Percentiles rank a stretch among this genome's conserved stretches.
These are phyloP conservation scores for Yamadazyma sp. DNA, from an alignment of 805 yeast genomes.

Conservation along the genomic window DNA sequence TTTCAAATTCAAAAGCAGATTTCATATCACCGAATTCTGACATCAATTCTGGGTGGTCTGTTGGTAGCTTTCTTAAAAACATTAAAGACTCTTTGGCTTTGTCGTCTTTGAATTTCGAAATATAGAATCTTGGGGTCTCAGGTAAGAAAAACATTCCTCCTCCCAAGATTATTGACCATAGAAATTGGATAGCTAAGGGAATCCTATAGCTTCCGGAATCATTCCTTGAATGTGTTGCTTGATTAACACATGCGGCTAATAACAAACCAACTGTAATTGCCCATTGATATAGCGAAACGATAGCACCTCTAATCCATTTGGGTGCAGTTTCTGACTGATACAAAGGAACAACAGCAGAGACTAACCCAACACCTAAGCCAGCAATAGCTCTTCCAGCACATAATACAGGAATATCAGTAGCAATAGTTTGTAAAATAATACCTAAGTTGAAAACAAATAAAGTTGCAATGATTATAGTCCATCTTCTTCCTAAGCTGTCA, in stretches of 20 bases:
- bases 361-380: slow-evolving; percentile 43
- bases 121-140: slow-evolving; percentile 39
- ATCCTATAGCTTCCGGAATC: slow-evolving; percentile 40
- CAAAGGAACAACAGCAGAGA: slow-evolving; percentile 38
- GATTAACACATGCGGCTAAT: slow-evolving; percentile 36
- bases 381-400: slow-evolving; percentile 42
- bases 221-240: slow-evolving; percentile 32
- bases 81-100: slow-evolving; percentile 30
- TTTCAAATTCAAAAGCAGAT: slow-evolving; percentile 71
- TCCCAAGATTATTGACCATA: slow-evolving; percentile 36
- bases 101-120: slow-evolving; percentile 25
- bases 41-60: slow-evolving; percentile 61
- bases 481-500: slow-evolving; percentile 38
- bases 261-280: slow-evolving; percentile 41
- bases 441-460: slow-evolving; percentile 36
- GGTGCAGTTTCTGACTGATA: slow-evolving; percentile 42
- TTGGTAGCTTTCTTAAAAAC: slow-evolving; percentile 48
- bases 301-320: slow-evolving; percentile 44
- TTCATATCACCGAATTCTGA: slow-evolving; percentile 76
- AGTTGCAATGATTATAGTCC: slow-evolving; percentile 33
- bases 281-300: slow-evolving; percentile 40
- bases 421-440: slow-evolving; percentile 35
- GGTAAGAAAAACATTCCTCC: slow-evolving; percentile 35
- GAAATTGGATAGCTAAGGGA: slow-evolving; percentile 38
- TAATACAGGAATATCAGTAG: slow-evolving; percentile 33